Conservation (phyloP, 1,284 basidiomycete genomes). For the Austropuccinia psidii region DNA sequence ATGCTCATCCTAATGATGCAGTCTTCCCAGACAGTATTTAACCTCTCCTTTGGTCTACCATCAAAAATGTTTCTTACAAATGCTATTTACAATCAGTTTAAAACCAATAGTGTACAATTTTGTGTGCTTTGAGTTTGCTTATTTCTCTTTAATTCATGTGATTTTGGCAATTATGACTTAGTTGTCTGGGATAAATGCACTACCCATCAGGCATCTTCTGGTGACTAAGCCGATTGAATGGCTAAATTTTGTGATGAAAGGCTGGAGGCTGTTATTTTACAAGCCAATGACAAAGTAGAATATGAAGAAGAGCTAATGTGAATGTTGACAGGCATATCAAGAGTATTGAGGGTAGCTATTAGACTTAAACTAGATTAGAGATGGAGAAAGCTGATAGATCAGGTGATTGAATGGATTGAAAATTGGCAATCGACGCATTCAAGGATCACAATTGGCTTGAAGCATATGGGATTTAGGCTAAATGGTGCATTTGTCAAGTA, state of each 20-base stretch:
- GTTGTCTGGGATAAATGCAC: slow-evolving; percentile 15
- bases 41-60: too few species aligned
- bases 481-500: slow-evolving; percentile 58
- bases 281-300: neutral
- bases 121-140: too few species aligned
- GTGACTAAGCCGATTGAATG: slow-evolving; percentile 1
- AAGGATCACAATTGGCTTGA: slow-evolving; percentile 2
- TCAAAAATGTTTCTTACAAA: slow-evolving; percentile 95
- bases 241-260: slow-evolving; percentile 2
- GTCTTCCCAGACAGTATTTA: slow-evolving; percentile 86
- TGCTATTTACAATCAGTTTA: slow-evolving; percentile 91
- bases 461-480: slow-evolving; percentile 90
- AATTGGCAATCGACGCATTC: neutral
- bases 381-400: neutral
- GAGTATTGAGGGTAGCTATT: slow-evolving; percentile 3
- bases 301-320: neutral
- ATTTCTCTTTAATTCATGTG: too few species aligned
- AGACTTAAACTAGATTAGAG: neutral
- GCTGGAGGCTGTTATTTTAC: neutral
- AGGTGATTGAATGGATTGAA: neutral
- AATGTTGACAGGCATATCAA: slow-evolving; percentile 9
- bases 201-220: neutral
- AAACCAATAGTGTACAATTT: slow-evolving; percentile 81
- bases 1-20: slow-evolving; percentile 96
- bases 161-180: slow-evolving; percentile 1